These are phyloP conservation scores for Nigrospora sphaerica DNA, from an alignment of 2,329 filamentous ascomycete species.

Conservation along the genomic window DNA sequence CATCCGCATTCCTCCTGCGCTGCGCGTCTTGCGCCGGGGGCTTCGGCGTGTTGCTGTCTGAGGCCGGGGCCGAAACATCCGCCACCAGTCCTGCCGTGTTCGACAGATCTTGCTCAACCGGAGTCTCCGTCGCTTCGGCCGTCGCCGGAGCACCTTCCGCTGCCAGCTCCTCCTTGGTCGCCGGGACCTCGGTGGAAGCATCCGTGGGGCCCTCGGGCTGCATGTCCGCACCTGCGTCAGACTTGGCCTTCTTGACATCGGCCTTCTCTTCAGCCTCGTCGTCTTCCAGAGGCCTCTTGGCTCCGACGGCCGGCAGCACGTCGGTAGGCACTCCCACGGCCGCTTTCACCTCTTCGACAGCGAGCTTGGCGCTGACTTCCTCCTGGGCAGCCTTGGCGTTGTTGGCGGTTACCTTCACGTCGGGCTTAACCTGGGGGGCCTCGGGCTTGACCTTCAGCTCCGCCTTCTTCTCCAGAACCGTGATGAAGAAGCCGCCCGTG, in stretches of 20 bases:
- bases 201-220: conserved; percentile 12
- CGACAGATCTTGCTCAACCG: conserved; percentile 2
- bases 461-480: conserved; percentile 82
- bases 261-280: conserved; percentile 27
- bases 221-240: conserved; percentile 12
- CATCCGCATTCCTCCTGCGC: conserved; percentile 35
- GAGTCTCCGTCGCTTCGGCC: conserved; percentile 10
- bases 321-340: conserved; percentile 22
- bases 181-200: conserved; percentile 5
- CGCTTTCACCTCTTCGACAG: conserved; percentile 27
- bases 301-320: conserved; percentile 19
- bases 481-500: conserved; percentile 96
- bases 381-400: conserved; percentile 10
- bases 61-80: conserved; percentile 4
- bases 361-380: conserved; percentile 15
- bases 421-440: conserved; percentile 38
- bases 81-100: conserved; percentile 3
- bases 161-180: conserved; percentile 7
- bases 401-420: conserved; percentile 9
- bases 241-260: conserved; percentile 42
- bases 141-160: conserved; percentile 10
- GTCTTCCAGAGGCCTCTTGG: conserved; percentile 26
- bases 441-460: conserved; percentile 78
- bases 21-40: conserved; percentile 27
- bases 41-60: conserved; percentile 12